Conservation (phyloP, 2,329 filamentous ascomycete genomes). For the Botrytis fabae region DNA sequence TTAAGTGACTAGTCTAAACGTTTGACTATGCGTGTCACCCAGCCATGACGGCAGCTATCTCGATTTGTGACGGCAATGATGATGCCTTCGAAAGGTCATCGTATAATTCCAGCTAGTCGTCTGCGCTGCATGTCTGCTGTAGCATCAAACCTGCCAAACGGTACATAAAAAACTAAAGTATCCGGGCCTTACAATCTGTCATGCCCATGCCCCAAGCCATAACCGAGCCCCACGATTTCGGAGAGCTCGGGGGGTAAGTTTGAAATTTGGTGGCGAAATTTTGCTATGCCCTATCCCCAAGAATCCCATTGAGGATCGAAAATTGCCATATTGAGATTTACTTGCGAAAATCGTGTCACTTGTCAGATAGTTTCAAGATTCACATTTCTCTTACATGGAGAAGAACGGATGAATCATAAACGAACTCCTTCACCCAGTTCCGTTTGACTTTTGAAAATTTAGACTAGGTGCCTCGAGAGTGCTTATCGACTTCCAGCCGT, state of each 20-base stretch:
- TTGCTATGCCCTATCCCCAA: not conserved
- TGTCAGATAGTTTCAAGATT: conserved; percentile 13
- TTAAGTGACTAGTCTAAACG: not conserved
- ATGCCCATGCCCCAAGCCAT: conserved; percentile 5
- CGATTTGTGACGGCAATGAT: not conserved
- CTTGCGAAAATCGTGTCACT: conserved; percentile 6
- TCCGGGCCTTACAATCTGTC: not conserved
- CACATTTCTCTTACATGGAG: not conserved
- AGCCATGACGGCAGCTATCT: not conserved
- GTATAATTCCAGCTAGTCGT: not conserved
- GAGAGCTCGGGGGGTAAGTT: not conserved
- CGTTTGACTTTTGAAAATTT: not conserved
- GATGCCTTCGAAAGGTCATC: not conserved
- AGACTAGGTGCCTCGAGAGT: not conserved
- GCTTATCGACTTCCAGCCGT: not conserved
- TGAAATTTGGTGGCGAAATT: not conserved
- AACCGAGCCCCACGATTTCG: conserved; percentile 2
- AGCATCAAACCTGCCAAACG: not conserved
- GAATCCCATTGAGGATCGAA: not conserved
- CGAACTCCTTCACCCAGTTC: conserved; percentile 4
- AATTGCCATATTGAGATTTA: not conserved
- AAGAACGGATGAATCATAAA: not conserved
- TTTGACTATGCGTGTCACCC: not conserved
- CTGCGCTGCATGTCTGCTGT: not conserved
- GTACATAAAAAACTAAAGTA: not conserved